A percentile compares a stretch with the other conserved stretches of the same genome.
These are phyloP conservation scores for Aspergillus fumigatiaffinis DNA, from an alignment of 2,329 filamentous ascomycete genomes.

Conservation along the genomic window DNA sequence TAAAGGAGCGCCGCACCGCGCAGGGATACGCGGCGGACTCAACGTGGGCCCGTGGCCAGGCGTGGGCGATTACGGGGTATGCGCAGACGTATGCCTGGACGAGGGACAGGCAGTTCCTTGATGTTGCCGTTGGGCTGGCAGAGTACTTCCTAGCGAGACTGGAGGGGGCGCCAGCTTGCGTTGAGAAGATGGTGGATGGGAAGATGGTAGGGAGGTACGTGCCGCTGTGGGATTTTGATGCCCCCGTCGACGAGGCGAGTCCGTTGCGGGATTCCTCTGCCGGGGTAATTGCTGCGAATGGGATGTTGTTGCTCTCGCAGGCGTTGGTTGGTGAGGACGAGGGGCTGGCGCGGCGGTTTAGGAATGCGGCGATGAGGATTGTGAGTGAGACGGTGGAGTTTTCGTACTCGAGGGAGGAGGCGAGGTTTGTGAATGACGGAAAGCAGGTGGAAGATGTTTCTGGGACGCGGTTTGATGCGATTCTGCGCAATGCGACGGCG, in stretches of 20 bases:
- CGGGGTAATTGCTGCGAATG: constrained; percentile 41
- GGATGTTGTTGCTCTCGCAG: constrained; percentile 38
- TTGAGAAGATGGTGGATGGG: background rate
- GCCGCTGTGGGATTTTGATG: constrained; percentile 42
- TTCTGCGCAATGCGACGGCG: constrained; percentile 36
- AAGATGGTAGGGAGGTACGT: constrained; percentile 11
- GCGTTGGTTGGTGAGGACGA: constrained; percentile 2
- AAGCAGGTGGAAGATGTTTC: constrained; percentile 12
- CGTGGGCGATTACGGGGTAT: constrained; percentile 26
- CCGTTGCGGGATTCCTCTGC: constrained; percentile 38
- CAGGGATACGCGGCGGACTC: constrained; percentile 20
- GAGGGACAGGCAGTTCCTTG: constrained; percentile 23
- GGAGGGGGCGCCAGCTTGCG: constrained; percentile 24
- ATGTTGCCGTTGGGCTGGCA: constrained; percentile 33
- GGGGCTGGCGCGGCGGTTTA: constrained; percentile 2
- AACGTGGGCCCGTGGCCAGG: constrained; percentile 22
- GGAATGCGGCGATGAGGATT: constrained; percentile 7
- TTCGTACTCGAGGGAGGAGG: background rate
- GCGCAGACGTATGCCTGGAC: constrained; percentile 42
- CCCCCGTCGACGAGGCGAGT: constrained; percentile 19
- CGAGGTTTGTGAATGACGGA: background rate
- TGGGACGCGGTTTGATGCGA: constrained; percentile 29
- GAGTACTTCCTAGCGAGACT: constrained; percentile 36
- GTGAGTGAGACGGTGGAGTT: constrained; percentile 9
- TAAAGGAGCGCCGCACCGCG: constrained; percentile 17